These are phyloP conservation scores for Tetracladium marchalianum DNA, from an alignment of 495 filamentous ascomycete genomes.

Conservation along the genomic window DNA sequence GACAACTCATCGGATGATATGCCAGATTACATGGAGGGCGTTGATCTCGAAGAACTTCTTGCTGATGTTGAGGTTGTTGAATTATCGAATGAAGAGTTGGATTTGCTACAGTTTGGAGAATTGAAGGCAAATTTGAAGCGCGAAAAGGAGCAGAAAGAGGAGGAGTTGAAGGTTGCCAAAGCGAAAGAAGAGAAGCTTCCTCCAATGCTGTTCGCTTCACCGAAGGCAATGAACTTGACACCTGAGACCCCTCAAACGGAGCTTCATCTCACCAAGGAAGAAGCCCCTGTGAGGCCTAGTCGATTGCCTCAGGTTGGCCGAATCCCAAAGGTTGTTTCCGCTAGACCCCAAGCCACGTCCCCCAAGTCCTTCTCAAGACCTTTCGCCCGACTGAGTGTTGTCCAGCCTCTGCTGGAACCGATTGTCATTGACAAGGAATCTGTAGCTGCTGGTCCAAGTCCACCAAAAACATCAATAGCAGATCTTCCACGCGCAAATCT, in stretches of 20 bases:
- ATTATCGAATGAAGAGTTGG: slow-evolving; percentile 16
- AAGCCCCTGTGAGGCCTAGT: slow-evolving; percentile 17
- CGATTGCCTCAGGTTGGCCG: slow-evolving; percentile 74
- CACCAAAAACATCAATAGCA: slow-evolving; percentile 25
- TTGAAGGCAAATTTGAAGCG: slow-evolving; percentile 11
- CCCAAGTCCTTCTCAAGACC: slow-evolving; percentile 82
- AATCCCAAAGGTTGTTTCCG: slow-evolving; percentile 80
- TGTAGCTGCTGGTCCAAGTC: slow-evolving; percentile 37
- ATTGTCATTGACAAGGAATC: slow-evolving; percentile 26
- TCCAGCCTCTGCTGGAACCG: slow-evolving; percentile 27
- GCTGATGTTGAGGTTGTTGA: slow-evolving; percentile 39
- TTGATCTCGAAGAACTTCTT: slow-evolving; percentile 57
- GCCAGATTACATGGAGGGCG: slow-evolving; percentile 42
- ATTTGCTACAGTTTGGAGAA: slow-evolving; percentile 17
- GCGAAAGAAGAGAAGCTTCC: neutral
- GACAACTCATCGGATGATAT: slow-evolving; percentile 53
- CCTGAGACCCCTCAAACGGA: slow-evolving; percentile 9
- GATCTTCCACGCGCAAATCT: slow-evolving; percentile 21
- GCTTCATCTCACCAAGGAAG: slow-evolving; percentile 13
- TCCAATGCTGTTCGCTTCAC: slow-evolving; percentile 6
- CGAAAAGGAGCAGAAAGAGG: slow-evolving; percentile 3
- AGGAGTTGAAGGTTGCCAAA: neutral
- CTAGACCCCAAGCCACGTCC: slow-evolving; percentile 57
- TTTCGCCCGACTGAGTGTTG: slow-evolving; percentile 40
- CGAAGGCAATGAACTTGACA: slow-evolving; percentile 8